These are phyloP conservation scores for Scedosporium aurantiacum DNA, from an alignment of 2,329 filamentous ascomycete species.

Conservation along the genomic window DNA sequence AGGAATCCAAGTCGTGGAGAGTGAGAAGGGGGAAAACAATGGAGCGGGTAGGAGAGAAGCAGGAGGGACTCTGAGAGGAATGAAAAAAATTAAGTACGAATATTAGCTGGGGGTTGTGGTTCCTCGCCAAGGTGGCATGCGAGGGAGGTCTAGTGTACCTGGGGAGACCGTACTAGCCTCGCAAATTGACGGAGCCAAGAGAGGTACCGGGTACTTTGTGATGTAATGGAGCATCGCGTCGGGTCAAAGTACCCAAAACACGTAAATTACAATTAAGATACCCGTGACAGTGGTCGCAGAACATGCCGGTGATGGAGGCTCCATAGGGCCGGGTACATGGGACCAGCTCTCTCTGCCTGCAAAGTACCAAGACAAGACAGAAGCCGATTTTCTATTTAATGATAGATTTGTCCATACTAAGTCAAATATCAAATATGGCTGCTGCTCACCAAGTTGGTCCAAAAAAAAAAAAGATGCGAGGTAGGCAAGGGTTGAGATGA, in stretches of 20 bases:
- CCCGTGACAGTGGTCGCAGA: background rate
- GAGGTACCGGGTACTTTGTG: background rate
- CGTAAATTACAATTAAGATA: background rate
- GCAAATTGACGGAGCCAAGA: background rate
- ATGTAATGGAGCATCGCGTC: background rate
- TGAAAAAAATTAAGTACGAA: constrained; percentile 1
- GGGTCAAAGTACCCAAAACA: background rate
- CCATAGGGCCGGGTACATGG: constrained; percentile 1
- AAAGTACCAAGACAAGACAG: background rate
- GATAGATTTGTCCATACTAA: background rate
- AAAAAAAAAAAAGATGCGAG: no score
- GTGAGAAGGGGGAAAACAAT: constrained; percentile 6
- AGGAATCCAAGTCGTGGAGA: background rate
- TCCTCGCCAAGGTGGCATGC: background rate
- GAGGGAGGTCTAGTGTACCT: background rate
- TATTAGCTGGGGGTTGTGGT: constrained; percentile 1
- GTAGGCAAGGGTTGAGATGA: no score
- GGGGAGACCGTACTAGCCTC: background rate
- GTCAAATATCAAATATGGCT: no score
- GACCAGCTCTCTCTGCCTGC: background rate
- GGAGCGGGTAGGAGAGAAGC: constrained; percentile 3
- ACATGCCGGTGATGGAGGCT: background rate
- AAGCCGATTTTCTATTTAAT: background rate
- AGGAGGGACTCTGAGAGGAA: background rate
- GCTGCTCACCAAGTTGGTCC: no score